Evolutionary conservation across 2,329 filamentous ascomycete genomes (phyloP).

Genomic region (Sporothrix dimorphospora): DNA sequence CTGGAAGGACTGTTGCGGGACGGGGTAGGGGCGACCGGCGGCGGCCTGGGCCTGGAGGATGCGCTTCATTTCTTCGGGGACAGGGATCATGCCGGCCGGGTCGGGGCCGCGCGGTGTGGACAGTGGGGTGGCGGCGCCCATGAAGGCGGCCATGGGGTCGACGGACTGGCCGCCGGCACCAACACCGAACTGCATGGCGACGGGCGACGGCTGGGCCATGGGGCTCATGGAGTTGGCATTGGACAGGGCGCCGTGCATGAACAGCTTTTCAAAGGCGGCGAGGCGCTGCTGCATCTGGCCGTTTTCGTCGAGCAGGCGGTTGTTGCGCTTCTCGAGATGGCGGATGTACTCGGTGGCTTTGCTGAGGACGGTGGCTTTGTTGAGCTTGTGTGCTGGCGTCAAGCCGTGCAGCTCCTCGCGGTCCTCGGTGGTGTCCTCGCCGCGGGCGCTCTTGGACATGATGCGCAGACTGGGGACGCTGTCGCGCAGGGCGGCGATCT

Average conservation of each 20-base stretch:
- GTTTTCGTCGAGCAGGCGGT: constrained; percentile 80
- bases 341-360: constrained; percentile 97
- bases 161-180: constrained; percentile 44
- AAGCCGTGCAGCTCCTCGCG: constrained; percentile 80
- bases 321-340: constrained; percentile 89
- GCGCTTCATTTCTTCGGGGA: constrained; percentile 68
- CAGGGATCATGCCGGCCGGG: constrained; percentile 63
- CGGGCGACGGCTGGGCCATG: constrained; percentile 55
- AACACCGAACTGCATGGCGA: constrained; percentile 53
- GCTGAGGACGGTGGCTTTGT: constrained; percentile 94
- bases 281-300: constrained; percentile 75
- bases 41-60: constrained; percentile 62
- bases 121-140: constrained; percentile 45
- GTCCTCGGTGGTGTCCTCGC: constrained; percentile 71
- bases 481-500: constrained; percentile 89
- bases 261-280: constrained; percentile 75
- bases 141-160: constrained; percentile 42
- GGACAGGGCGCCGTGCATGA: constrained; percentile 74
- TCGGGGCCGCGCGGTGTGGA: constrained; percentile 43
- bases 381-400: constrained; percentile 88
- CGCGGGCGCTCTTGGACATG: constrained; percentile 72
- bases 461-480: constrained; percentile 89
- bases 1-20: constrained; percentile 46
- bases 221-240: constrained; percentile 54
- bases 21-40: constrained; percentile 55